Evolutionary conservation across 371 early-diverging fungal species (phyloP).

Genomic region (Caulochytrium protostelioides): DNA sequence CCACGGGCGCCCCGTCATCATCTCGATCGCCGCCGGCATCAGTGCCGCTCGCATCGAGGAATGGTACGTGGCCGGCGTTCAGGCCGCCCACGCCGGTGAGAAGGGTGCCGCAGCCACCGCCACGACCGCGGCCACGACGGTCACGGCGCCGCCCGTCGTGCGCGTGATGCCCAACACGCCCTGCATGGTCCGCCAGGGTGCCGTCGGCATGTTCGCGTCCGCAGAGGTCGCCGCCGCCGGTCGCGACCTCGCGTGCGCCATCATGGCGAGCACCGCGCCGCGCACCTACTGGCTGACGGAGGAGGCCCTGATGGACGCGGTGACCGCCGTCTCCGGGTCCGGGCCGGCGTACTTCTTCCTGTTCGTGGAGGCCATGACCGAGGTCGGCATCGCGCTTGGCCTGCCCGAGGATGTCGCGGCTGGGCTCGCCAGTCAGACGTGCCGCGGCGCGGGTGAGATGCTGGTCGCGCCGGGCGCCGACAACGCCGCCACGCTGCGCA

Average conservation of each 20-base stretch:
- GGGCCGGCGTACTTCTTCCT: slow-evolving; percentile 90
- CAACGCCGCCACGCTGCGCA: slow-evolving; percentile 49
- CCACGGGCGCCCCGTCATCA: slow-evolving; percentile 35
- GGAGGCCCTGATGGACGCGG: slow-evolving; percentile 60
- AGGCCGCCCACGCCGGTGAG: no score
- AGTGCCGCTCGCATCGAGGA: no score
- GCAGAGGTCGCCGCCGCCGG: slow-evolving; percentile 32
- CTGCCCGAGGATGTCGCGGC: slow-evolving; percentile 48
- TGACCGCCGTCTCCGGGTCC: slow-evolving; percentile 53
- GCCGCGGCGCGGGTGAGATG: slow-evolving; percentile 73
- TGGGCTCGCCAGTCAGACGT: slow-evolving; percentile 66
- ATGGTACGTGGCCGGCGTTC: no score
- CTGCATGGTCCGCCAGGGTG: slow-evolving; percentile 63
- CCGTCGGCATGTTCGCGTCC: slow-evolving; percentile 62
- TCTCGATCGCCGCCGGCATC: slow-evolving; percentile 81
- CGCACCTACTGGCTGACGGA: slow-evolving; percentile 53
- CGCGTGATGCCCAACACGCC: slow-evolving; percentile 91
- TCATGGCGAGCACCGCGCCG: slow-evolving; percentile 50
- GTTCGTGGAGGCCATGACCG: slow-evolving; percentile 69
- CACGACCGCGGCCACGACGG: slow-evolving; percentile 2
- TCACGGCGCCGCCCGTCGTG: slow-evolving; percentile 33
- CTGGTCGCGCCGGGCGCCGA: slow-evolving; percentile 39
- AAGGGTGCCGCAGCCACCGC: no score
- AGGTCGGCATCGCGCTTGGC: slow-evolving; percentile 58
- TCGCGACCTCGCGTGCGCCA: slow-evolving; percentile 33